phyloP scores from a whole-genome alignment of 495 filamentous ascomycete species.

The Achaetomiella virescens region DNA sequence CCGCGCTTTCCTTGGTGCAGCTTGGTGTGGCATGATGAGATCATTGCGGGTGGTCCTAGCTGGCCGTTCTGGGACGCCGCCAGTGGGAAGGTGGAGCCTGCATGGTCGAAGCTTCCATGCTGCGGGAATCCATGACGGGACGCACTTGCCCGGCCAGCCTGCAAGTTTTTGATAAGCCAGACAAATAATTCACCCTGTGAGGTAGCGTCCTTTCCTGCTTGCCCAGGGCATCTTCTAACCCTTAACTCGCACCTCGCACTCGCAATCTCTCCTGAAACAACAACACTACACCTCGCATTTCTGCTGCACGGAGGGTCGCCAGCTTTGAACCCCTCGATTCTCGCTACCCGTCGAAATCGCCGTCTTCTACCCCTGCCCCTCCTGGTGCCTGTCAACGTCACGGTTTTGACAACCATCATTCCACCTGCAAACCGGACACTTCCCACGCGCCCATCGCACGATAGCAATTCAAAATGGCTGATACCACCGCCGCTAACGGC shows the following conservation, averaged over 20 bases:
- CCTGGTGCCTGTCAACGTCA: slow-evolving; percentile 3
- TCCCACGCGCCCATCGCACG: slow-evolving; percentile 7
- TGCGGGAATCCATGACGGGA: neutral
- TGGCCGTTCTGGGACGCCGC: neutral
- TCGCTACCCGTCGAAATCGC: no score
- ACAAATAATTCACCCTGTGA: slow-evolving; percentile 9
- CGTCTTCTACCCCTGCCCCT: neutral
- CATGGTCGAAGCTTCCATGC: neutral
- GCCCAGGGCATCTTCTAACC: neutral
- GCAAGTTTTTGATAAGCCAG: slow-evolving; percentile 7
- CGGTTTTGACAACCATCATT: neutral
- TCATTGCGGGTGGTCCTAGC: slow-evolving; percentile 16
- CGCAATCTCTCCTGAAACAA: neutral
- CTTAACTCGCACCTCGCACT: no score
- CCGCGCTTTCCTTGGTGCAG: slow-evolving; percentile 1
- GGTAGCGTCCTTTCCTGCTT: slow-evolving; percentile 9
- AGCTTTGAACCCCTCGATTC: neutral
- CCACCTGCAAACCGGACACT: neutral
- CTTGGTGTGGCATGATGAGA: slow-evolving; percentile 32
- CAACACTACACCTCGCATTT: no score
- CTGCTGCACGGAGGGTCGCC: no score
- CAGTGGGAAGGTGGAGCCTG: neutral
- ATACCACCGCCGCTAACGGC: slow-evolving; percentile 26
- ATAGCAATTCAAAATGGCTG: slow-evolving; percentile 29
- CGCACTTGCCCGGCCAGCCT: neutral